Percentiles rank a stretch among this genome's conserved stretches.
phyloP scores from a whole-genome alignment of 2,329 filamentous ascomycete species.

The Colletotrichum theobromicola region DNA sequence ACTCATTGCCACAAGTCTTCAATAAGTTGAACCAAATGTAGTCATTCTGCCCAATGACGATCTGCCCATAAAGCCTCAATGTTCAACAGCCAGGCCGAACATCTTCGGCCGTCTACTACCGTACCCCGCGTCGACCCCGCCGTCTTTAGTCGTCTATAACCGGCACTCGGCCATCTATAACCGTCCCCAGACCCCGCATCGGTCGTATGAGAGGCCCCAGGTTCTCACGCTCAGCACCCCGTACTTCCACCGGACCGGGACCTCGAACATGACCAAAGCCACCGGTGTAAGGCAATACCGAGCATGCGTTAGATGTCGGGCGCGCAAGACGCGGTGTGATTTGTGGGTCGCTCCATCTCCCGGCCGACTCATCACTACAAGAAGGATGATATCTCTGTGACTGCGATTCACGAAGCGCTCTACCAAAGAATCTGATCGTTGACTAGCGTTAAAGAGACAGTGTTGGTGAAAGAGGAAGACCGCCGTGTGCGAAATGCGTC shows the following conservation, averaged over 20 bases:
- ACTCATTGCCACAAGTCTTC: not conserved
- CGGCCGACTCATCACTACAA: not conserved
- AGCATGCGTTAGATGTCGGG: slow-evolving; percentile 13
- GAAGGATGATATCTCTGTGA: not conserved
- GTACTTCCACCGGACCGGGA: not conserved
- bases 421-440: not conserved
- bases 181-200: not conserved
- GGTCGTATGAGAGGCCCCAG: not conserved
- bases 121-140: not conserved
- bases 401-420: not conserved
- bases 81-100: not conserved
- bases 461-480: not conserved
- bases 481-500: not conserved
- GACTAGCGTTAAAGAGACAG: not conserved
- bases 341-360: not conserved
- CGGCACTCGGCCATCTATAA: not conserved
- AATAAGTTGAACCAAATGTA: not conserved
- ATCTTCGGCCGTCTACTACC: not conserved
- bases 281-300: slow-evolving; percentile 13
- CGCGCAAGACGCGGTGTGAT: slow-evolving; percentile 12
- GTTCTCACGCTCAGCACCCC: not conserved
- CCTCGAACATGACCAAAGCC: slow-evolving; percentile 13
- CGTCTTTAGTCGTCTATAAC: slow-evolving; percentile 4
- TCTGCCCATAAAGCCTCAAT: not conserved
- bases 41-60: not conserved